phyloP scores from a whole-genome alignment of 805 yeast species.

The Schwanniomyces occidentalis region DNA sequence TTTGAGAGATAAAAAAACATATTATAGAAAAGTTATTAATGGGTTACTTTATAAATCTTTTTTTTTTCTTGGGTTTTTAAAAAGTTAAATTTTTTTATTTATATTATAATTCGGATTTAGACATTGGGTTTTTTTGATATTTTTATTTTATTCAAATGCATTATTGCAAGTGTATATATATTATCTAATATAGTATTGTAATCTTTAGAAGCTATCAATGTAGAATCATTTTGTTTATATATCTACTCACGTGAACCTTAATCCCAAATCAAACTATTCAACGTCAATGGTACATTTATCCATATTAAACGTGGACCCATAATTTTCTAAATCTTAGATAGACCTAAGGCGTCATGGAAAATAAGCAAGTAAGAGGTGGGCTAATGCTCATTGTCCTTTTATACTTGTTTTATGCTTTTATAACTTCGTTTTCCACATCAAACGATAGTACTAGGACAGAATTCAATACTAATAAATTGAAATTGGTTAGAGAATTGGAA shows the following conservation, averaged over 20 bases:
- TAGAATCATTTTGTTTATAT: no score
- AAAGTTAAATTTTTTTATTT: conserved; percentile 20
- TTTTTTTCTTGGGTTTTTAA: conserved; percentile 20
- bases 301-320: no score
- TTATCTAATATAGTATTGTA: conserved; percentile 2
- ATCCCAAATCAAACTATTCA: no score
- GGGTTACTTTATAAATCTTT: conserved; percentile 26
- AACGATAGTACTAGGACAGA: conserved; percentile 16
- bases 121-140: conserved; percentile 36
- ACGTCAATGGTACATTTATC: no score
- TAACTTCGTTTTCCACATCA: conserved; percentile 10
- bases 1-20: conserved; percentile 12
- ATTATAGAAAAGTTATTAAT: conserved; percentile 23
- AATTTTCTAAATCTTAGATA: no score
- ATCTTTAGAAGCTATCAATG: neutral
- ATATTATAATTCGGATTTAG: conserved; percentile 34
- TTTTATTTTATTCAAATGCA: conserved; percentile 26
- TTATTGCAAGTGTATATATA: conserved; percentile 23
- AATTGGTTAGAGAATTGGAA: conserved; percentile 23
- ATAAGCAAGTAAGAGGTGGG: conserved; percentile 3
- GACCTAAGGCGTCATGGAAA: no score
- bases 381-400: conserved; percentile 7
- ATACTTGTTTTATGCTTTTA: conserved; percentile 9
- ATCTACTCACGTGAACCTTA: no score
- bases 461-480: conserved; percentile 21